These are phyloP conservation scores for Amborella trichopoda DNA, from an alignment of 164 flowering plant species.

Conservation along the genomic window DNA sequence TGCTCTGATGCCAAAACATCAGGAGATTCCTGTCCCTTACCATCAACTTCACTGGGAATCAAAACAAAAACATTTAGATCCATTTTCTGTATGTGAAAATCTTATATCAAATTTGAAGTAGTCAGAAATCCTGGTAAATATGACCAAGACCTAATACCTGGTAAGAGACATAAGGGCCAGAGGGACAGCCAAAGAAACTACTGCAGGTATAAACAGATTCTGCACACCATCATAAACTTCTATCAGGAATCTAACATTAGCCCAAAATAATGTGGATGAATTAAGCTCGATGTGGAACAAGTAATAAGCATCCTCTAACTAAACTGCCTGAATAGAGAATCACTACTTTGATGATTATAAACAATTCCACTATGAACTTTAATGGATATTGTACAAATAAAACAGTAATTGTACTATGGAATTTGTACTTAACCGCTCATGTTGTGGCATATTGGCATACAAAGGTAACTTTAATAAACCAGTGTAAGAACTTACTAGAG, in stretches of 20 bases:
- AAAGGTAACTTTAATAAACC: too few species aligned
- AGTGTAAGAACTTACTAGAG: too few species aligned
- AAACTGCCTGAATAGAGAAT: too few species aligned
- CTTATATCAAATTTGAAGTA: not conserved
- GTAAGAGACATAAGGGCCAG: slow-evolving; percentile 91
- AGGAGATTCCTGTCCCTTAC: slow-evolving; percentile 52
- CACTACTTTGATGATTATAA: too few species aligned
- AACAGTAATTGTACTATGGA: too few species aligned
- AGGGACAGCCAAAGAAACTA: slow-evolving; percentile 80
- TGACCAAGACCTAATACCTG: slow-evolving; percentile 51
- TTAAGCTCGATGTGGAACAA: too few species aligned
- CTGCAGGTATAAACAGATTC: slow-evolving; percentile 69
- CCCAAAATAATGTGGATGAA: too few species aligned
- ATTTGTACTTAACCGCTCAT: too few species aligned
- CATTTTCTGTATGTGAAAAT: not conserved
- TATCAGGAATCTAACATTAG: not conserved
- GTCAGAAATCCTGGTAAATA: not conserved
- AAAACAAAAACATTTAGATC: not conserved
- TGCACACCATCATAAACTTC: slow-evolving; percentile 17
- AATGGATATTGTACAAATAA: too few species aligned
- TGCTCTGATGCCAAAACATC: slow-evolving; percentile 80
- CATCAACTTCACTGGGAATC: slow-evolving; percentile 77
- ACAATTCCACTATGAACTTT: too few species aligned
- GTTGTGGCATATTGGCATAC: too few species aligned
- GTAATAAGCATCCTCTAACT: too few species aligned